Evolutionary conservation across 345 rosid genomes (phyloP), one percentile per base, ranked within the genome.

Genomic region (Populus tremula): DNA sequence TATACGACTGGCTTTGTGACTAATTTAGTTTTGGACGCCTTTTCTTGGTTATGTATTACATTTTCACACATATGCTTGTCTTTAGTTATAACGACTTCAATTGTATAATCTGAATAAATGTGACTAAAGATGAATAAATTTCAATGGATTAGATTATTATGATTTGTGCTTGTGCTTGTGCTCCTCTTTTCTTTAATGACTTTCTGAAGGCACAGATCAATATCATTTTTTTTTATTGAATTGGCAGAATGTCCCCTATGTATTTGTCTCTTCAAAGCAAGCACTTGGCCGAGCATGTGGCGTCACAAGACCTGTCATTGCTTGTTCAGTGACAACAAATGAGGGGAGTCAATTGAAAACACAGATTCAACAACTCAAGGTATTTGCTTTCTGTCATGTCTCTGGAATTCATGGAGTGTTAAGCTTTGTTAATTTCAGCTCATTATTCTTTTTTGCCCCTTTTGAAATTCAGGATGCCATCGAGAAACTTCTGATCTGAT

Each of bases 271-370:
- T 27, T 96, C 98, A 73, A 96, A 94, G 81, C 91, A 91, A 87
- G 97, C 97, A 10, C 97, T 94, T 76, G 99, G 98, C 70, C 85
- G 99, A 78, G 99, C 99, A 6, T 94, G 97, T 11, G 99, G 99
- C 39, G 99, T 94, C 64, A 92, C 98, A 74, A 92, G 98, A 82
- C 88, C 97, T 18, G 99, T 94, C 61, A 96, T 96, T 67, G 90
- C 99, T 45, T 88, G 92, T 78, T 96, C 99, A 0, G 97, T 96
- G 61, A 91, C 92, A 21, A 73, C 97, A 18, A 92, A 92, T 31
- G 99, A 94, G 64, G 98, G 87, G 16, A 90, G 98, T 82, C 97
- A 90, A 75, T 82, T 96, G 91, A 94, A 90, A 77, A 45, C 93
- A 47, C 98, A 94, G 77, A 96, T 96, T 79, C 92, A 90, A 73